Evolutionary conservation across 2,329 filamentous ascomycete genomes (phyloP), one percentile per base, ranked within the genome.

Genomic region (Hymenotorrendiella dingleyae): DNA sequence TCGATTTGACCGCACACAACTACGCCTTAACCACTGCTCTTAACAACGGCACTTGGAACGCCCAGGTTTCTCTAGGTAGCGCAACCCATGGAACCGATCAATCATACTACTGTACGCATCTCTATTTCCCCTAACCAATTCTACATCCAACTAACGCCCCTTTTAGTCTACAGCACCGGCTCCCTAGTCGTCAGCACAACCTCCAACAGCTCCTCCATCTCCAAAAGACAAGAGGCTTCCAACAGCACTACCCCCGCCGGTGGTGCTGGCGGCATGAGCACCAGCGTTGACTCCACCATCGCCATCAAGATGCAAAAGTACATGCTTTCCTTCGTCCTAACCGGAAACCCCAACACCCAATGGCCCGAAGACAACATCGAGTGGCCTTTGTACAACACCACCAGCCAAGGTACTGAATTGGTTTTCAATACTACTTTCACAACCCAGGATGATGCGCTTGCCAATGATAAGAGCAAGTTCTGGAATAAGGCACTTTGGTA

Each of bases 1-100:
- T 64, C 33, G 59, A 64, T 42, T 45, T 63, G 17, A 62, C 59
- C 2, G 59, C 58, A 3, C 54, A 64, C 34, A 57, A 64, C 47
- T 50, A 62, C 17, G 62, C 61, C 4, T 42, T 64, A 0, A 65
- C 62, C 1, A 54, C 60, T 9, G 62, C 61, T 19, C 40, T 65
- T 19, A 49, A 59, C 6, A 64, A 64, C 52, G 45, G 64, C 29
- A 64, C 61, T 4, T 65, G 61, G 62, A 65, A 65, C 44, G 61
- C 58, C 1, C 50, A 57, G 52, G 58, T 64, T 17, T 56, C 54
- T 10, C 47, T 65, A 3, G 60, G 48, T 17, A 16, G 46, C 10
- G 56, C 63, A 16, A 62, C 58, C 6, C 62, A 65, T 42, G 62
- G 63, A 4, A 64, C 61, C 4, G 62, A 64, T 48, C 61, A 64